phyloP scores from a whole-genome alignment of 2,329 filamentous ascomycete genomes.

The Ophiostoma montium region DNA sequence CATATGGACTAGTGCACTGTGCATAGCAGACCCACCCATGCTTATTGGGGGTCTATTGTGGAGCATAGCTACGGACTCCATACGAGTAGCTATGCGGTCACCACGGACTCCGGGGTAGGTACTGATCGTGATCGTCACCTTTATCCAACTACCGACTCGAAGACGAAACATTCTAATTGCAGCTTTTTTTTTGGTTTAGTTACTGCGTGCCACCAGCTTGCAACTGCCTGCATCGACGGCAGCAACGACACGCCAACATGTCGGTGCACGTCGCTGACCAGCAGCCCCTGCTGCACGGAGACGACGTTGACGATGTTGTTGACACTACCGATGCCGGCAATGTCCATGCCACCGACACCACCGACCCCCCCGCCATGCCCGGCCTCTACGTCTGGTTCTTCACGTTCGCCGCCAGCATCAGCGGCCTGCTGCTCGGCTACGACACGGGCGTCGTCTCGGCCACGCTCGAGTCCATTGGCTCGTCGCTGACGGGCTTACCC shows the following conservation, averaged over 20 bases:
- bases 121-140: no score
- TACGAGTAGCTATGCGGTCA: no score
- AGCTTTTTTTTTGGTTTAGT: no score
- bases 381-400: constrained; percentile 45
- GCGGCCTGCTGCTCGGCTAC: constrained; percentile 54
- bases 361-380: constrained; percentile 10
- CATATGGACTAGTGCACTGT: no score
- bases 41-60: no score
- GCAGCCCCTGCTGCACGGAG: neutral
- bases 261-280: neutral
- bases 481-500: constrained; percentile 39
- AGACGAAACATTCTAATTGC: no score
- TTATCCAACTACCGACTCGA: no score
- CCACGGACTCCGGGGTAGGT: no score
- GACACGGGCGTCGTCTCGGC: constrained; percentile 57
- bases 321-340: neutral
- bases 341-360: neutral
- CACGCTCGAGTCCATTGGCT: constrained; percentile 49
- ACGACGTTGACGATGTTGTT: neutral
- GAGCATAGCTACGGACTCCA: no score
- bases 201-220: no score
- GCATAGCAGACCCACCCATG: no score
- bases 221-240: neutral
- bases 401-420: constrained; percentile 51
- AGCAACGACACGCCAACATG: neutral